These are phyloP conservation scores for Anacardium occidentale DNA, from an alignment of 345 rosid genomes.

Conservation along the genomic window DNA sequence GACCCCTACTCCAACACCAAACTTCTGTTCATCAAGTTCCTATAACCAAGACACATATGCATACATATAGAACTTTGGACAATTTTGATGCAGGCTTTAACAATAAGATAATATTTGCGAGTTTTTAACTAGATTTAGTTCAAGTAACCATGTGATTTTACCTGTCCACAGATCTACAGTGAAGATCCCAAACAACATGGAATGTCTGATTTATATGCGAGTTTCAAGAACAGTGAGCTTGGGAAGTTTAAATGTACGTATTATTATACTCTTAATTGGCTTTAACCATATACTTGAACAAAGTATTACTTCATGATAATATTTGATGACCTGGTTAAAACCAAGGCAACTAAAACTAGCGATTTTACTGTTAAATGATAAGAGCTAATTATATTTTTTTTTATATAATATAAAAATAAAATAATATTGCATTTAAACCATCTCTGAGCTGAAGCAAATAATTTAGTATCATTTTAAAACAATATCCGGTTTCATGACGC, in stretches of 20 bases:
- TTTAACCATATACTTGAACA: background rate
- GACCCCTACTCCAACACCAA: constrained; percentile 2
- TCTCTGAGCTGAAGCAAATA: background rate
- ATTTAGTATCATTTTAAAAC: background rate
- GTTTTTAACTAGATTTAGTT: background rate
- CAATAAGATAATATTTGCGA: background rate
- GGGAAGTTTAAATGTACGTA: background rate
- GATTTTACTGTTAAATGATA: background rate
- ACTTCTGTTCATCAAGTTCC: constrained; percentile 12
- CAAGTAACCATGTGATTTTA: constrained; percentile 22
- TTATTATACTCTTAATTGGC: background rate
- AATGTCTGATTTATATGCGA: constrained; percentile 7
- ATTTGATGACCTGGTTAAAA: background rate
- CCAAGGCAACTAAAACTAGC: background rate
- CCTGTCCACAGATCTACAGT: constrained; percentile 21
- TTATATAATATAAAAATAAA: background rate
- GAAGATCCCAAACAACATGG: constrained; percentile 31
- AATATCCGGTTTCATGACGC: too few species aligned
- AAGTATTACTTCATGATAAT: background rate
- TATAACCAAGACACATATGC: constrained; percentile 37
- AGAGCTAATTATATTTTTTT: background rate
- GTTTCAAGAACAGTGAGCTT: constrained; percentile 4
- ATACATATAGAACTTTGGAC: constrained; percentile 18
- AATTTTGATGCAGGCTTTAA: constrained; percentile 21
- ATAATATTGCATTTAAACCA: background rate